Conservation (phyloP, 495 filamentous ascomycete genomes). For the Talaromyces proteolyticus region DNA sequence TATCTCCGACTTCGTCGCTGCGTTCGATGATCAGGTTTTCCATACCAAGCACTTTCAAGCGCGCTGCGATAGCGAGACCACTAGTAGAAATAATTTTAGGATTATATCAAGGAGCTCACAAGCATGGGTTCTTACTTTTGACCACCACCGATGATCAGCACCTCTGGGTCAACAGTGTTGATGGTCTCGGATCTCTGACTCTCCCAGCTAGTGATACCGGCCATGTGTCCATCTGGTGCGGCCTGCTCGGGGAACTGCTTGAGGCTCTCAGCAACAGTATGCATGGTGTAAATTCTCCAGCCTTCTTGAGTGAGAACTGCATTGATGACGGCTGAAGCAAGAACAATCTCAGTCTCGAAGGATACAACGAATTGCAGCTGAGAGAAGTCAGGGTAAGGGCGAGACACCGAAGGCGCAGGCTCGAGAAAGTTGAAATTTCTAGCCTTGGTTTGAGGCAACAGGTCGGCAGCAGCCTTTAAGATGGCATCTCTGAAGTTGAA, state of each 20-base stretch:
- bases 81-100: constrained; percentile 6
- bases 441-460: constrained; percentile 17
- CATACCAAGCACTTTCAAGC: constrained; percentile 57
- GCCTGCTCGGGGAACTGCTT: constrained; percentile 13
- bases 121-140: constrained; percentile 15
- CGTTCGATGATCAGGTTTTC: constrained; percentile 55
- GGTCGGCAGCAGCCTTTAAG: constrained; percentile 16
- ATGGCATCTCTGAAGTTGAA: constrained; percentile 17
- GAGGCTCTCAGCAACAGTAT: constrained; percentile 16
- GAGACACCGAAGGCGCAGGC: constrained; percentile 13
- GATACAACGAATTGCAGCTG: constrained; percentile 17
- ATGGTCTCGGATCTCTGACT: constrained; percentile 14
- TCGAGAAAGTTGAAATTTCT: constrained; percentile 15
- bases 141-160: constrained; percentile 18
- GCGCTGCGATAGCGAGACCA: constrained; percentile 41
- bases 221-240: constrained; percentile 18
- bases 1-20: constrained; percentile 57
- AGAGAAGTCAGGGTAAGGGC: constrained; percentile 16
- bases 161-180: constrained; percentile 17
- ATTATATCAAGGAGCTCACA: neutral
- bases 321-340: constrained; percentile 19
- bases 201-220: constrained; percentile 17
- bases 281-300: constrained; percentile 19
- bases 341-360: constrained; percentile 17
- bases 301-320: constrained; percentile 15